Base-by-base conservation (phyloP, 805 yeast genomes). In the Millerago galiae region DNA sequence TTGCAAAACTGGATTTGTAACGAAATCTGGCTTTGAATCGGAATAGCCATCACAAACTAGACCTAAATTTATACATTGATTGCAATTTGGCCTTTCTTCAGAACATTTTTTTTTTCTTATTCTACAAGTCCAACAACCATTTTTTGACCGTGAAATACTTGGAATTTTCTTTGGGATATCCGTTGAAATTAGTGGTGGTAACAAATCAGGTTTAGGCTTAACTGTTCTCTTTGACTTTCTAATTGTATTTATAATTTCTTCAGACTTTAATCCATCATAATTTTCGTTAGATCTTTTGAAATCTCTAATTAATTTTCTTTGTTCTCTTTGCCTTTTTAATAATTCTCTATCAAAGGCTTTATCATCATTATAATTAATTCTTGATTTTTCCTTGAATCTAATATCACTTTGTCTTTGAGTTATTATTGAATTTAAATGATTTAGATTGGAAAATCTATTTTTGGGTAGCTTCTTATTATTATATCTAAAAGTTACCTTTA, bases 71-170 rank as follows among this genome's bases (percentile, higher is more conserved):
- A 52, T 51, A 59, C 93, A 83, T 49, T 77, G 79, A 8, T 56
- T 54, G 56, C 93, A 83, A 5, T 43, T 53, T 1, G 90, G 89
- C 49, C 66, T 70, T 45, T 76, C 77, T 53, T 78, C 87, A 2
- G 85, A 74, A 54, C 91, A 83, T 49, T 81, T 76, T 58, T 83
- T 83, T 49, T 85, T 79, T 32, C 93, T 69, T 14, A 81, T 60
- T 44, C 90, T 62, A 30, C 91, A 83, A 6, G 86, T 83, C 91
- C 91, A 83, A 55, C 93, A 83, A 0, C 90, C 90, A 26, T 66
- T 66, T 46, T 72, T 72, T 1, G 81, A 75, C 38, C 82, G 60
- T 17, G 65, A 56, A 9, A 59, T 55, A 36, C 55, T 17, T 7
- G 42, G 33, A 2, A 24, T 16, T 27, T 35, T 38, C n/a, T 26